phyloP scores from a whole-genome alignment of 106 monocot species.

The Iris macrosiphon region DNA sequence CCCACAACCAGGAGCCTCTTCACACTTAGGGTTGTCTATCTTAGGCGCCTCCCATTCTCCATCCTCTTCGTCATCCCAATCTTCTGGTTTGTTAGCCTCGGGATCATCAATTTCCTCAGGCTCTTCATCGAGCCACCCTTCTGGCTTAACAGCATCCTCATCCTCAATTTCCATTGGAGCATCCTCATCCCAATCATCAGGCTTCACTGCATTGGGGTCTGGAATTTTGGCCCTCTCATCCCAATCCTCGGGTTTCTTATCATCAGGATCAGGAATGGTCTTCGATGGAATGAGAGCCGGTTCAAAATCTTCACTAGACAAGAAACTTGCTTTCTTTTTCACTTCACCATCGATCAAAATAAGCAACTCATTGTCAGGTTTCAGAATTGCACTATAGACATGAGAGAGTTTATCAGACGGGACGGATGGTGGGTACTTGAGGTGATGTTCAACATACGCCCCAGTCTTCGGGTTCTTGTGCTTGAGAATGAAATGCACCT shows the following conservation, averaged over 20 bases:
- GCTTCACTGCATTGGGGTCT: slow-evolving; percentile 57
- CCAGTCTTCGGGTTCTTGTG: slow-evolving; percentile 67
- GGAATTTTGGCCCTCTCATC: slow-evolving; percentile 64
- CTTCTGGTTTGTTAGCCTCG: slow-evolving; percentile 62
- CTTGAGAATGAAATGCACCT: slow-evolving; percentile 71
- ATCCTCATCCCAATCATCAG: slow-evolving; percentile 80
- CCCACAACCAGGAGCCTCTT: slow-evolving; percentile 55
- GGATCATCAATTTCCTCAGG: slow-evolving; percentile 76
- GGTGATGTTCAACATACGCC: slow-evolving; percentile 57
- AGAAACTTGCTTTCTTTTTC: slow-evolving; percentile 50
- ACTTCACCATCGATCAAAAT: slow-evolving; percentile 67
- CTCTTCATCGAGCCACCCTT: slow-evolving; percentile 75
- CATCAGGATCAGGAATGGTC: slow-evolving; percentile 67
- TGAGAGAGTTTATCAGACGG: slow-evolving; percentile 63
- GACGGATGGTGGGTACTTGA: slow-evolving; percentile 60
- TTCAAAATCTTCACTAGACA: slow-evolving; percentile 58
- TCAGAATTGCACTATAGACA: slow-evolving; percentile 55
- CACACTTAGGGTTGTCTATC: slow-evolving; percentile 61
- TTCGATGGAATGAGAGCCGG: slow-evolving; percentile 52
- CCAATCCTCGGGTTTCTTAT: slow-evolving; percentile 71
- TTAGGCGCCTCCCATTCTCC: slow-evolving; percentile 70
- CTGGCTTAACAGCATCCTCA: slow-evolving; percentile 67
- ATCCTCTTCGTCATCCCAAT: slow-evolving; percentile 77
- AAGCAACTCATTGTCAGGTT: slow-evolving; percentile 40
- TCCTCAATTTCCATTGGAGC: slow-evolving; percentile 69